Evolutionary conservation across 768 basidiomycete species (phyloP), one percentile per base, ranked within the genome.

Genomic region (Omphalotus guepiniiformis): DNA sequence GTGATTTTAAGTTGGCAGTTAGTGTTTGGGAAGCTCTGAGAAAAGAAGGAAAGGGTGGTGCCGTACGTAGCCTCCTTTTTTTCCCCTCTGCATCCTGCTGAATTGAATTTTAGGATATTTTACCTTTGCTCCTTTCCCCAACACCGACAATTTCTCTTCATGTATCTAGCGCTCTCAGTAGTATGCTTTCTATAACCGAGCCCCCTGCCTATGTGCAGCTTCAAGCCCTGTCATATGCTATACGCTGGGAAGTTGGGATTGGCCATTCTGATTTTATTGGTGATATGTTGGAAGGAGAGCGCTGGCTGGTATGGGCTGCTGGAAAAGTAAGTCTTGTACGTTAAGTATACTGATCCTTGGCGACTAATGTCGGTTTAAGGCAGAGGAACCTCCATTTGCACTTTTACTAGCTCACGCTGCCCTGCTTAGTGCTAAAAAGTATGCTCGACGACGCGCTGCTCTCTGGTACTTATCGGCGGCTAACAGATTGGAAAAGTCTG

Each of bases 41-140:
- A 40, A 93, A 93, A 61, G 94, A 97, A 50, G 79, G 79, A 35
- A 93, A 89, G 59, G 83, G 85, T 28, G 94, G 94, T 35, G 88
- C 86, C 23, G 92, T 94, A 65, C 53, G 82, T 72, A 15, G 46
- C 16, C 13, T 18, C 18, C 22, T 23, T 26, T 21, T 30, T 37
- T 38, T 37, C 32, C 16, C 12, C 39, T 16, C 6, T 21, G 6
- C 28, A 21, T 15, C 19, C 4, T 8, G 22, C n/a, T 12, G 8
- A 39, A 43, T 44, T 49, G 12, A 21, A 34, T 18, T 50, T 18
- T 55, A 93, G 91, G 93, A 97, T 54, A 83, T 96, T 37, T 70
- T 93, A 21, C 88, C 90, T 0, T 54, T 93, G 2, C 61, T 93
- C 6, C 67, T 86, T 12, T 64, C 88, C 2, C 82, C 90, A 2